Evolutionary conservation across 2,329 filamentous ascomycete species (phyloP).

Genomic region (Aspergillus sp.): DNA sequence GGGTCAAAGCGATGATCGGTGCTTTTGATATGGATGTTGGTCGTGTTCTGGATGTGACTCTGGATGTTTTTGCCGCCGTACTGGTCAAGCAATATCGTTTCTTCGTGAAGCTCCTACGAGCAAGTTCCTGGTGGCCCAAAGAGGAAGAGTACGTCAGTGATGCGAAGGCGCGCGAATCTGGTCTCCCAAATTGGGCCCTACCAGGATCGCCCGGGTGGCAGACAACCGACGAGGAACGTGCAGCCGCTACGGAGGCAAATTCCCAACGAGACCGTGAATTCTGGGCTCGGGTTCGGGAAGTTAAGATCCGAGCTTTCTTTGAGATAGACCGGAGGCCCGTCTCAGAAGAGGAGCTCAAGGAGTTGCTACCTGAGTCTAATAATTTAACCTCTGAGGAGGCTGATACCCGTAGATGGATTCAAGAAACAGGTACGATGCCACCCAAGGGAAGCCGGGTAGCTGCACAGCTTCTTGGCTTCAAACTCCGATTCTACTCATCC

Average conservation of each 20-base stretch:
- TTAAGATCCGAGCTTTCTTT: constrained; percentile 82
- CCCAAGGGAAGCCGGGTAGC: constrained; percentile 86
- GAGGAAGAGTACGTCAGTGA: constrained; percentile 50
- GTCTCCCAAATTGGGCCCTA: constrained; percentile 82
- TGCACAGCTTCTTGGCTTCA: constrained; percentile 94
- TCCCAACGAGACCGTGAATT: constrained; percentile 71
- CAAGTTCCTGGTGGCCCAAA: constrained; percentile 95
- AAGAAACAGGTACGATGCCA: constrained; percentile 75
- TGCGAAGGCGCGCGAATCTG: constrained; percentile 45
- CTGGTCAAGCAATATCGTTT: constrained; percentile 91
- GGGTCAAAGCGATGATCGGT: constrained; percentile 90
- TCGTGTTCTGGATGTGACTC: constrained; percentile 85
- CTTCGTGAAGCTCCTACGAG: constrained; percentile 87
- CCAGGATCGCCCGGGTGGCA: constrained; percentile 66
- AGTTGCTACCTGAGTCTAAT: constrained; percentile 44
- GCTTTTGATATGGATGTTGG: constrained; percentile 97
- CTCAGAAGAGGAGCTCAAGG: constrained; percentile 57
- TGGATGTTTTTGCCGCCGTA: constrained; percentile 92
- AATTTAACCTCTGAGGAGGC: constrained; percentile 50
- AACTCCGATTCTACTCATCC: constrained; percentile 91
- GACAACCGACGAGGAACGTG: constrained; percentile 68
- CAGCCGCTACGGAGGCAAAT: constrained; percentile 56
- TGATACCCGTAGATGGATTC: constrained; percentile 71
- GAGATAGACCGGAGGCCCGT: constrained; percentile 76
- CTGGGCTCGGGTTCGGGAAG: constrained; percentile 74